phyloP scores from a whole-genome alignment of 2,329 filamentous ascomycete species.

The Colletotrichum gloeosporioides region DNA sequence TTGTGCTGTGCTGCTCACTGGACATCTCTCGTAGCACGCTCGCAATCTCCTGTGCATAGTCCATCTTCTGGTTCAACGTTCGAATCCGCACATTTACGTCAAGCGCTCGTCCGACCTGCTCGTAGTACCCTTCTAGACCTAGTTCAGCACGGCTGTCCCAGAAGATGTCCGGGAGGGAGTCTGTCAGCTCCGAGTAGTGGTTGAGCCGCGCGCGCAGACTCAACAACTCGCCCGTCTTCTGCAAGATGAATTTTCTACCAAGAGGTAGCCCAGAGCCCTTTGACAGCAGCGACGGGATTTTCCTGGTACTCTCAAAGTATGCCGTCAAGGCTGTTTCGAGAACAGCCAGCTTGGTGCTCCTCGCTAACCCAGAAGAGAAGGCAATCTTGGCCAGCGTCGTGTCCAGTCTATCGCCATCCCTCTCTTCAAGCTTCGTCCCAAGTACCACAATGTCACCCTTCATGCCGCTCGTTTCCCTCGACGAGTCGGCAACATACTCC shows the following conservation, averaged over 20 bases:
- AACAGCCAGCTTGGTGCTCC: slow-evolving; percentile 92
- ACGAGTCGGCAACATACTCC: slow-evolving; percentile 80
- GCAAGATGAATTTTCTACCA: slow-evolving; percentile 78
- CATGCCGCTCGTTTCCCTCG: slow-evolving; percentile 76
- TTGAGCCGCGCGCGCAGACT: slow-evolving; percentile 91
- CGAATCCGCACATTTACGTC: slow-evolving; percentile 93
- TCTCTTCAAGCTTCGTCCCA: slow-evolving; percentile 70
- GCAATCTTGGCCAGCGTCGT: slow-evolving; percentile 90
- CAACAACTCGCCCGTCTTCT: slow-evolving; percentile 92
- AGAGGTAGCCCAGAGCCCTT: slow-evolving; percentile 54
- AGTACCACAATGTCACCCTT: slow-evolving; percentile 89
- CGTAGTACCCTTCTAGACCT: slow-evolving; percentile 92
- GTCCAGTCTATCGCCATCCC: slow-evolving; percentile 53
- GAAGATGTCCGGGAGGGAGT: slow-evolving; percentile 93
- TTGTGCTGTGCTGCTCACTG: slow-evolving; percentile 86
- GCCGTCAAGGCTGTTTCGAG: slow-evolving; percentile 81
- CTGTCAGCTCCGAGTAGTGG: slow-evolving; percentile 94
- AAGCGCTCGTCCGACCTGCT: slow-evolving; percentile 86
- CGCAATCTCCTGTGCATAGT: slow-evolving; percentile 95
- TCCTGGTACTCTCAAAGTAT: slow-evolving; percentile 87
- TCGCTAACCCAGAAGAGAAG: slow-evolving; percentile 91
- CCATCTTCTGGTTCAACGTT: slow-evolving; percentile 94
- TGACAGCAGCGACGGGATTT: slow-evolving; percentile 80
- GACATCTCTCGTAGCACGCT: slow-evolving; percentile 85
- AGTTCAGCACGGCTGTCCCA: slow-evolving; percentile 93